Base-by-base conservation (phyloP, 352 stramenopile genomes). In the Pilasporangium apinafurcum region DNA sequence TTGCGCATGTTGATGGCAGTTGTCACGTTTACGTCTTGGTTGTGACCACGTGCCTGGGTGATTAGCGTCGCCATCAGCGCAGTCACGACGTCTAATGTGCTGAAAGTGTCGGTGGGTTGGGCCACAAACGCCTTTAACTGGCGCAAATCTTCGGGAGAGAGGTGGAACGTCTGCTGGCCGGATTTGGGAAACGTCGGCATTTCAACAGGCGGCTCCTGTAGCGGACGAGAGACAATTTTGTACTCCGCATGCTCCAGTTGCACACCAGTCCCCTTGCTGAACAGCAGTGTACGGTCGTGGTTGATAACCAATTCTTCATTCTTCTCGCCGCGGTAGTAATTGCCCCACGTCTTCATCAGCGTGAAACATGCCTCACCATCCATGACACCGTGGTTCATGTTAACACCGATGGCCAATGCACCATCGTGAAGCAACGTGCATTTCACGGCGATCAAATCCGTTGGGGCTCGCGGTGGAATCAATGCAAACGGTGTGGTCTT, bases 241-340 rank as follows among this genome's bases (percentile, higher is more conserved):
- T 51, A 56, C 42, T 56, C 48, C 25, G 40, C 32, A 27, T 56
- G 48, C 4, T 29, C 39, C 18, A 56, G 34, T 16, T 27, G 22
- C 20, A 36, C 28, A 5, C 12, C 9, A 6, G 28, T 16, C 20
- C 20, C 21, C 26, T 33, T 8, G 5, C 13, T 34, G 16, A 40
- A 42, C 10, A 56, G 40, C 33, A 51, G 21, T 12, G 26, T 26
- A 2, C 48, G 32, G 9, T 43, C 40, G 20, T 56, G 40, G 5
- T 12, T 37, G 27, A 56, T 40, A 24, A 24, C 26, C 8, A 36
- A 28, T 8, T 29, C 31, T 25, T 38, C 31, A 5, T 8, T 10
- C 6, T 37, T 44, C 13, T 18, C 13, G 9, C 16, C 10, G 3
- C 40, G 40, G 28, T 56, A 56, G 48, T 51, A 36, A 27, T 48